Evolutionary conservation across 495 filamentous ascomycete species (phyloP).

Genomic region (Aspergillus hancockii): DNA sequence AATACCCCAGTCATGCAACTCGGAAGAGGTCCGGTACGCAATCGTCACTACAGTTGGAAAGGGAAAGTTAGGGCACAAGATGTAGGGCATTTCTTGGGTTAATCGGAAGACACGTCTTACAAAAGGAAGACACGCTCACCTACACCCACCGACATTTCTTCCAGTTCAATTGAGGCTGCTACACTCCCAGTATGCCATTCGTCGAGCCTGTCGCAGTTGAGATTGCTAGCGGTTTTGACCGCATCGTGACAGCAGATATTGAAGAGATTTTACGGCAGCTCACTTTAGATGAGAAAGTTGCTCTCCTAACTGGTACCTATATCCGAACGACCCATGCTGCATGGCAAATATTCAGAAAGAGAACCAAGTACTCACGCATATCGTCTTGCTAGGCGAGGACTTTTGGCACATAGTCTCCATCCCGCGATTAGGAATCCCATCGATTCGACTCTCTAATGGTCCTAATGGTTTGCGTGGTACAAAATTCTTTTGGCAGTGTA

Average conservation of each 20-base stretch:
- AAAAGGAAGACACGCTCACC: background rate
- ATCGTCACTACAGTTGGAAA: too few species aligned
- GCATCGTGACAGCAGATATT: conserved; percentile 23
- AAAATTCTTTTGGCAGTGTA: conserved; percentile 61
- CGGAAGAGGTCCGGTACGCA: too few species aligned
- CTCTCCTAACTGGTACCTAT: conserved; percentile 50
- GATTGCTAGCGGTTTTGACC: conserved; percentile 11
- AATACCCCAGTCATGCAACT: background rate
- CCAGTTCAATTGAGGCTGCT: background rate
- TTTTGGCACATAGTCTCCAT: conserved; percentile 72
- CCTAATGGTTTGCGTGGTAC: conserved; percentile 69
- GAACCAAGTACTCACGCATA: background rate
- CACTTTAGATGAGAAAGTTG: conserved; percentile 54
- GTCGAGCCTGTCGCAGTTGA: background rate
- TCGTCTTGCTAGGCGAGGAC: conserved; percentile 50
- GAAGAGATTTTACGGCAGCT: conserved; percentile 45
- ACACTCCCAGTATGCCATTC: conserved; percentile 5
- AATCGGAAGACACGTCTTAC: too few species aligned
- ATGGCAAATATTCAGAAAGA: background rate
- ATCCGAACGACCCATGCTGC: background rate
- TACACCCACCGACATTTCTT: too few species aligned
- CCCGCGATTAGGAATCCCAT: conserved; percentile 61
- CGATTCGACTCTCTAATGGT: conserved; percentile 65
- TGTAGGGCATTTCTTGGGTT: too few species aligned
- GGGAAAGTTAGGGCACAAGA: too few species aligned